phyloP scores from a whole-genome alignment of 2,329 filamentous ascomycete species.

The Neurospora sp. region DNA sequence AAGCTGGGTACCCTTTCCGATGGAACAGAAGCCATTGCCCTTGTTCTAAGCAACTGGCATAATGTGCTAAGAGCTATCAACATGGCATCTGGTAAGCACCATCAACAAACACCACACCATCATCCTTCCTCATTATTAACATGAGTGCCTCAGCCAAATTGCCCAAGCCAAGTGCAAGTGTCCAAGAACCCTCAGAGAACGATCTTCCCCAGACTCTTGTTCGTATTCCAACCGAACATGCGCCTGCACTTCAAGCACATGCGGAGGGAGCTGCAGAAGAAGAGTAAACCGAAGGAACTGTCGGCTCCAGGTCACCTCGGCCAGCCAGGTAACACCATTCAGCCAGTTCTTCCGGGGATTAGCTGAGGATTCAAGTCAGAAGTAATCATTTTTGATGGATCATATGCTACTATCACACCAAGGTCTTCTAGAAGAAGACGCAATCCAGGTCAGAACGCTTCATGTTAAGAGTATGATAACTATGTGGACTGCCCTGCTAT shows the following conservation, averaged over 20 bases:
- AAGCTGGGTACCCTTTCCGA: constrained; percentile 70
- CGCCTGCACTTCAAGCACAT: constrained; percentile 52
- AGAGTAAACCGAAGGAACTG: constrained; percentile 3
- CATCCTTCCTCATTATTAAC: background rate
- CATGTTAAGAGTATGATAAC: background rate
- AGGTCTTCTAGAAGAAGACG: background rate
- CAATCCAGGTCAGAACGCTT: background rate
- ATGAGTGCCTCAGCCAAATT: constrained; percentile 51
- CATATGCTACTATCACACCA: background rate
- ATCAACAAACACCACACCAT: background rate
- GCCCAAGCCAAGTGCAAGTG: constrained; percentile 44
- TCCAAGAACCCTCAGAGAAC: constrained; percentile 31
- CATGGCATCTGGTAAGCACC: constrained; percentile 66
- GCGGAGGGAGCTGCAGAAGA: constrained; percentile 41
- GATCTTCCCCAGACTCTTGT: constrained; percentile 70
- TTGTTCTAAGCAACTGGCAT: constrained; percentile 82
- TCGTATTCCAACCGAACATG: constrained; percentile 74
- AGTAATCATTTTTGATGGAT: background rate
- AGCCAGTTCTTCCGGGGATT: background rate
- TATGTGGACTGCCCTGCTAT: background rate
- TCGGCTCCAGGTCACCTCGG: background rate
- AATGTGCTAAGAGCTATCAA: constrained; percentile 76
- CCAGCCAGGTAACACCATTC: background rate
- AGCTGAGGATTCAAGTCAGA: background rate
- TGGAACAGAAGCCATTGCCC: constrained; percentile 79